Evolutionary conservation across 2,329 filamentous ascomycete species (phyloP), one percentile per base, ranked within the genome.

Genomic region (Akanthomyces muscarius): DNA sequence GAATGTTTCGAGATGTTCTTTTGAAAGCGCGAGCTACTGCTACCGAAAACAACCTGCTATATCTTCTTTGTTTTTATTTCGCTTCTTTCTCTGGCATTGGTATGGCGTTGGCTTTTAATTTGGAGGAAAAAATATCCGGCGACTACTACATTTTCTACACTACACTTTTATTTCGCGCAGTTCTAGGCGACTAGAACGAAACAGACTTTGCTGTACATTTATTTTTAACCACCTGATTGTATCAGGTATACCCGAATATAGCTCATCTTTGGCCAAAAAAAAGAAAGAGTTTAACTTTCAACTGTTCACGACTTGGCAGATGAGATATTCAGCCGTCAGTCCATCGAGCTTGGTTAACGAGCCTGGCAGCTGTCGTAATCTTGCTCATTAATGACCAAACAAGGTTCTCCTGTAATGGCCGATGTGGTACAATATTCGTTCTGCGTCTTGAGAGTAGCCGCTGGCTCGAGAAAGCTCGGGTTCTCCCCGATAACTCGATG

Each of bases 1-100:
- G 25, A 18, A 11, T 25, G 11, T 11, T 11, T 47, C 11, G 11
- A 25, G 1, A 11, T 14, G 13, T 7, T 48, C 8, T 28, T 25
- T 36, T 7, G 33, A 6, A 36, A 36, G 33, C 10, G 33, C 33
- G 33, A 11, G 33, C 33, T 11, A 11, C 7, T 48, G 13, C 23
- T 48, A n/a, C 45, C 7, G 13, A 23, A 28, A 48, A 28, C 3
- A 48, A 1, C 6, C 23, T 16, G 5, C 2, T 23, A 10, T 41
- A 33, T 30, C 30, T 59, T 36, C 7, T 45, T 28, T 59, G 3
- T 54, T 18, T 47, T 55, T 42, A 65, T 63, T 33, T 47, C 36
- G 41, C 70, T 18, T 33, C 33, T 18, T 36, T 36, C 21, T 28
- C 36, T n/a, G 23, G 53, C 53, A 55, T 44, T 30, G 16, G 8